phyloP scores from a whole-genome alignment of 2,329 filamentous ascomycete genomes.

The Cryphonectria japonica region DNA sequence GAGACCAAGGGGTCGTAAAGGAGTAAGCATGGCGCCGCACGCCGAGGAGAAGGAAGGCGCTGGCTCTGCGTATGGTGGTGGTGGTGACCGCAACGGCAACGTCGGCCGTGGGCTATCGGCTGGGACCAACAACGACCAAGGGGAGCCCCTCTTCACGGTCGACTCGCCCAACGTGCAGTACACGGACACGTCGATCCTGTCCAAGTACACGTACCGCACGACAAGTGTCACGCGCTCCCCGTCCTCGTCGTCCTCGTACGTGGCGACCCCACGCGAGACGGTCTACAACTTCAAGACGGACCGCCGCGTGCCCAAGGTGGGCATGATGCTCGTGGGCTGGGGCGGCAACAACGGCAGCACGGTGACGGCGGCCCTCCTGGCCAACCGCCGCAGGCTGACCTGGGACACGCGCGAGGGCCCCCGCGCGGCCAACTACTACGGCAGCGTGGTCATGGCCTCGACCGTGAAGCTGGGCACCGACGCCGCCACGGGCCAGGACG shows the following conservation, averaged over 20 bases:
- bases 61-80: conserved; percentile 66
- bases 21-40: conserved; percentile 83
- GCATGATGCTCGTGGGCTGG: conserved; percentile 97
- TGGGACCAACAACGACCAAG: conserved; percentile 54
- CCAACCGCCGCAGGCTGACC: conserved; percentile 81
- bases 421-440: conserved; percentile 93
- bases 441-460: conserved; percentile 94
- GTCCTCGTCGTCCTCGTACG: conserved; percentile 71
- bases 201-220: conserved; percentile 95
- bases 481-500: conserved; percentile 78
- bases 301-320: conserved; percentile 88
- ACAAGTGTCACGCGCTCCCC: conserved; percentile 75
- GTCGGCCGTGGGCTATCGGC: conserved; percentile 40
- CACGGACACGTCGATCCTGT: conserved; percentile 84
- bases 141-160: conserved; percentile 75
- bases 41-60: conserved; percentile 61
- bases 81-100: conserved; percentile 43
- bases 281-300: conserved; percentile 97
- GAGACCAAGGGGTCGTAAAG: conserved; percentile 31
- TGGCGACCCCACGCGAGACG: conserved; percentile 85
- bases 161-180: conserved; percentile 92
- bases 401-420: conserved; percentile 95
- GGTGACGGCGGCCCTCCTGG: conserved; percentile 94
- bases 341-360: conserved; percentile 99
- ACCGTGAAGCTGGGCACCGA: conserved; percentile 96